Evolutionary conservation across 2,329 filamentous ascomycete species (phyloP).

Genomic region (Trichoderma asperellum): DNA sequence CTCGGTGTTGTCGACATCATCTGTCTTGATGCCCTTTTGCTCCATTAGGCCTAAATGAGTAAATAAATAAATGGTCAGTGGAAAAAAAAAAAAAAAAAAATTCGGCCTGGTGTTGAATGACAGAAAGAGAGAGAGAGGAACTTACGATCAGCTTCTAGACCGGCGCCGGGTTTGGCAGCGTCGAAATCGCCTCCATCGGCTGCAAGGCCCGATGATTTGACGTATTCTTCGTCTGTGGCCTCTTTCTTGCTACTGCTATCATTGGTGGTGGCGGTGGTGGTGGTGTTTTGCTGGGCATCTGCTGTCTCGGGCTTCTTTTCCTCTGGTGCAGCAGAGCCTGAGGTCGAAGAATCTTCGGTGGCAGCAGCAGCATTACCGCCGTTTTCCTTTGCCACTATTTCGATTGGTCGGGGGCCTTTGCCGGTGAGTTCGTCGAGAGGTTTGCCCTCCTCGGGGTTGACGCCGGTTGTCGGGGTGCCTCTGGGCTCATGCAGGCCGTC

Average conservation of each 20-base stretch:
- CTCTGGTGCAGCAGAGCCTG: not conserved
- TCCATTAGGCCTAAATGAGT: slow-evolving; percentile 43
- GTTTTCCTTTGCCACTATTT: slow-evolving; percentile 41
- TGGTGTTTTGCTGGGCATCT: no score
- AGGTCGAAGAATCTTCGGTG: not conserved
- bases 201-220: slow-evolving; percentile 60
- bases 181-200: slow-evolving; percentile 72
- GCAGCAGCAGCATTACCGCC: slow-evolving; percentile 40
- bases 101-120: no score
- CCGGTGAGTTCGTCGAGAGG: slow-evolving; percentile 13
- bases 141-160: slow-evolving; percentile 68
- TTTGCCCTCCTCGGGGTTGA: slow-evolving; percentile 13
- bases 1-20: slow-evolving; percentile 23
- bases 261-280: no score
- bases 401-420: slow-evolving; percentile 39
- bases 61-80: not conserved
- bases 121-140: not conserved
- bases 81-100: no score
- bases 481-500: not conserved
- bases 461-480: not conserved
- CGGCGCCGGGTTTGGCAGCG: slow-evolving; percentile 65
- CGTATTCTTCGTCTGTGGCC: slow-evolving; percentile 60
- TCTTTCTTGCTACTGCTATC: slow-evolving; percentile 37
- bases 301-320: not conserved
- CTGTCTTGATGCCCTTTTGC: slow-evolving; percentile 38